Evolutionary conservation across 169 alveolate species (phyloP).

Genomic region (Plasmodium gallinaceum): DNA sequence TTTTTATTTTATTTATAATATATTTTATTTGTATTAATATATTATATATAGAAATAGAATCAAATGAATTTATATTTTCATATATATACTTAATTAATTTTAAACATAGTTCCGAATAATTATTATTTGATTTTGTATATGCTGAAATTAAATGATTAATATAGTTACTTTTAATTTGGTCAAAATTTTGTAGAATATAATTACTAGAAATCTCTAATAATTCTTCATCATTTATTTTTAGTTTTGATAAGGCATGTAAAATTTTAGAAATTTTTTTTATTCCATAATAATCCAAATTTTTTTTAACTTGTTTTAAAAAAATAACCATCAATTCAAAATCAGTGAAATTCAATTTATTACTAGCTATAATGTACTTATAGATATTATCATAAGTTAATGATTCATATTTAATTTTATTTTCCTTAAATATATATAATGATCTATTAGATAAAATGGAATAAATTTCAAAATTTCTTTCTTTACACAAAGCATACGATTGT

Average conservation of each 20-base stretch:
- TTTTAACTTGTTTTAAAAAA: conserved; percentile 38
- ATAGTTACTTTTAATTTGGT: conserved; percentile 28
- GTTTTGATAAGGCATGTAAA: conserved; percentile 37
- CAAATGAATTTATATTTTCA: conserved; percentile 37
- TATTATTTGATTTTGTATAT: conserved; percentile 23
- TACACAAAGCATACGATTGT: conserved; percentile 74
- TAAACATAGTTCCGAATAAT: conserved; percentile 1
- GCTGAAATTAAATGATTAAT: conserved; percentile 60
- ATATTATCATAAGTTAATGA: conserved; percentile 23
- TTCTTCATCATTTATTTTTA: conserved; percentile 53
- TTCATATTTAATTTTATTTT: background rate
- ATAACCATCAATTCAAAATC: conserved; percentile 48
- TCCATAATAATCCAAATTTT: conserved; percentile 27
- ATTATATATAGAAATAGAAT: conserved; percentile 73
- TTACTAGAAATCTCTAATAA: conserved; percentile 9
- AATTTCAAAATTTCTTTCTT: conserved; percentile 63
- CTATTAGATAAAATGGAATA: conserved; percentile 50
- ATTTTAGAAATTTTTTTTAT: conserved; percentile 40
- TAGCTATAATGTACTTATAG: conserved; percentile 58
- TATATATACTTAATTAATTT: conserved; percentile 26
- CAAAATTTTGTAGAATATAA: conserved; percentile 35
- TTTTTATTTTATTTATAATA: conserved; percentile 8
- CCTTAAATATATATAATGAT: conserved; percentile 42
- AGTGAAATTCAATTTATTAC: conserved; percentile 48
- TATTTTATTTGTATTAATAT: conserved; percentile 28